phyloP scores from a whole-genome alignment of 2,329 filamentous ascomycete species.

The Aspergillus pseudotamarii region DNA sequence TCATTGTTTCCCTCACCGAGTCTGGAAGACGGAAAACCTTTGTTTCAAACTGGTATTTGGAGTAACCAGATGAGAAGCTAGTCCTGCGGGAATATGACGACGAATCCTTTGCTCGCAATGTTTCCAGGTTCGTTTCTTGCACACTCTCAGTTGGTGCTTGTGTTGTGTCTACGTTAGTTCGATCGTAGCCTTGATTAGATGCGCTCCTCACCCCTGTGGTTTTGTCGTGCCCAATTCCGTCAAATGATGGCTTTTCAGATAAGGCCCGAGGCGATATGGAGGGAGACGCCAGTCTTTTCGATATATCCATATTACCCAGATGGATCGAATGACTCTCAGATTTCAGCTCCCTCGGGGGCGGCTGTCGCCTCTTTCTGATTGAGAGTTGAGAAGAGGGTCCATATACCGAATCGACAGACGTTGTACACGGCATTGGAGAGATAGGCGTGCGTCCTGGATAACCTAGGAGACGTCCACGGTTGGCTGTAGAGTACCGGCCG shows the following conservation, averaged over 20 bases:
- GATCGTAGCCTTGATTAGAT: constrained; percentile 10
- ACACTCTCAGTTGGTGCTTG: constrained; percentile 8
- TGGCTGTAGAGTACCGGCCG: constrained; percentile 4
- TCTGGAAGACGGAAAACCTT: constrained; percentile 3
- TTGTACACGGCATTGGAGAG: constrained; percentile 9
- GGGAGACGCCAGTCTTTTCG: constrained; percentile 28
- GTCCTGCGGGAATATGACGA: constrained; percentile 32
- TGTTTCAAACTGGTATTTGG: constrained; percentile 8
- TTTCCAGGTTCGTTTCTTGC: constrained; percentile 3
- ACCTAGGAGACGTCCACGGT: neutral
- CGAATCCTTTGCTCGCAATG: constrained; percentile 10
- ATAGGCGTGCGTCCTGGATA: constrained; percentile 14
- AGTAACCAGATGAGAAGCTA: constrained; percentile 17
- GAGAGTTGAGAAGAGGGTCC: constrained; percentile 20
- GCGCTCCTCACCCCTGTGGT: constrained; percentile 14
- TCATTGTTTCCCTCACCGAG: neutral
- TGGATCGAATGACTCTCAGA: constrained; percentile 28
- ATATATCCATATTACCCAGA: constrained; percentile 33
- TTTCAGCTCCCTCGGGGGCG: constrained; percentile 14
- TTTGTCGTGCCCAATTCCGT: constrained; percentile 21
- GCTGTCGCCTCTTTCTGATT: constrained; percentile 29
- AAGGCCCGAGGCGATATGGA: constrained; percentile 23
- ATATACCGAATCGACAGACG: constrained; percentile 20
- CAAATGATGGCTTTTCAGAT: constrained; percentile 26
- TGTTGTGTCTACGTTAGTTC: neutral